Conservation (phyloP, 352 stramenopile genomes). For the Globisporangium lucens region DNA sequence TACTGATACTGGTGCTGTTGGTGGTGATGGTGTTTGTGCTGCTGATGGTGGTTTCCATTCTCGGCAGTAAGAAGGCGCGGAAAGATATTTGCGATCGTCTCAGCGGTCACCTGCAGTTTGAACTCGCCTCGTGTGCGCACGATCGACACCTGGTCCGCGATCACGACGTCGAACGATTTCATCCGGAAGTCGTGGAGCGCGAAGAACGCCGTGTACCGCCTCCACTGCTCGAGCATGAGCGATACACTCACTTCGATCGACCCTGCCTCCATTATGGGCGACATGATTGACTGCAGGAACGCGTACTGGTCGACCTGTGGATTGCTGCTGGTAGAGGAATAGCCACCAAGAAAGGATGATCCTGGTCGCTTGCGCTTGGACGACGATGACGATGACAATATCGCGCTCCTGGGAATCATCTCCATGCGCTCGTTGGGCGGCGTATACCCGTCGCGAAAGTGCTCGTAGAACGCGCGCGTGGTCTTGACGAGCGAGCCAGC, state of each 20-base stretch:
- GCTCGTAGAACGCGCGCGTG: conserved; percentile 8
- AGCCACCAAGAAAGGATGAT: not conserved
- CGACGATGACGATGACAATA: not conserved
- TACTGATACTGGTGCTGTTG: not conserved
- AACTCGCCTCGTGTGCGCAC: conserved; percentile 14
- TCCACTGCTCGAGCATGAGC: conserved; percentile 19
- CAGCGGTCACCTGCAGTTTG: conserved; percentile 1
- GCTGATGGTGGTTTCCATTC: not conserved
- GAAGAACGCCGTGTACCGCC: conserved; percentile 12
- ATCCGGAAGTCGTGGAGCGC: conserved; percentile 9
- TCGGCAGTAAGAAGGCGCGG: not conserved
- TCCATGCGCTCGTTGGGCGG: not conserved
- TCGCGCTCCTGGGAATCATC: not conserved
- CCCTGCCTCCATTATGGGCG: conserved; percentile 11
- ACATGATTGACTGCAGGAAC: conserved; percentile 16
- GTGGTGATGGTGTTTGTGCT: not conserved
- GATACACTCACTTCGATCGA: not conserved
- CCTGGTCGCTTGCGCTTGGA: conserved; percentile 7
- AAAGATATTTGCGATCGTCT: conserved; percentile 11
- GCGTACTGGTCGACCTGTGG: conserved; percentile 2
- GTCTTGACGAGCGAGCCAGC: conserved; percentile 14
- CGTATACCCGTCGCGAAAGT: conserved; percentile 13
- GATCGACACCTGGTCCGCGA: conserved; percentile 6
- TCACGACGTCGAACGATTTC: conserved; percentile 6
- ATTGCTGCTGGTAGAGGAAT: not conserved